Percentiles rank a stretch among this genome's conserved stretches.
Conservation (phyloP, 140 eudicot species). For the Stevia rebaudiana region DNA sequence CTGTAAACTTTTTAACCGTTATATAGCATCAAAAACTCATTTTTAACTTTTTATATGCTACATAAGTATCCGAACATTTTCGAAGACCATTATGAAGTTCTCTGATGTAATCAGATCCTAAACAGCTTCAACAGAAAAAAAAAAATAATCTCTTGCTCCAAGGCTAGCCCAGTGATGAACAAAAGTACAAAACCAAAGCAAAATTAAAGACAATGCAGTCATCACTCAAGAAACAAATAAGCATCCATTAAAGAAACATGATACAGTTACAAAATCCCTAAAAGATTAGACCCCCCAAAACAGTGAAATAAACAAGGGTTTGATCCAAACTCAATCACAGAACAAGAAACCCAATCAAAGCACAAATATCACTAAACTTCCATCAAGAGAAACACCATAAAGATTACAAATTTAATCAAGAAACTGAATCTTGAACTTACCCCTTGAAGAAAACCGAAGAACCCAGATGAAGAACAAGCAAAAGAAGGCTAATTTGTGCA, state of each 20-base stretch:
- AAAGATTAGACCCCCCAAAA: neutral
- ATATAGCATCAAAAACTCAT: neutral
- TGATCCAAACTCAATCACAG: neutral
- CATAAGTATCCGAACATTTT: neutral
- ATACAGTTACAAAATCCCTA: neutral
- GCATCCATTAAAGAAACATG: neutral
- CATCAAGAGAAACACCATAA: conserved; percentile 9
- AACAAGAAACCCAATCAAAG: neutral
- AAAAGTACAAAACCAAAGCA: conserved; percentile 1
- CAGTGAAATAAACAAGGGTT: neutral
- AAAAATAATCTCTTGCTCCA: no score
- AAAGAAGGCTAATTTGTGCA: neutral
- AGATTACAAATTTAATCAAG: neutral
- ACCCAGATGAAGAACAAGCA: neutral
- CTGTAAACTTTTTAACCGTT: neutral
- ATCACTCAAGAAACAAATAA: conserved; percentile 13
- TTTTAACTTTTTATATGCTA: neutral
- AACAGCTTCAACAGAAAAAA: no score
- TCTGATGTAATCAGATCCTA: no score
- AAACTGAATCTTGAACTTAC: conserved; percentile 28
- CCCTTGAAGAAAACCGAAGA: conserved; percentile 13
- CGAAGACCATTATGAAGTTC: no score
- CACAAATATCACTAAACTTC: neutral
- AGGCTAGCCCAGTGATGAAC: neutral
- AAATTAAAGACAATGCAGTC: conserved; percentile 8